Evolutionary conservation across 129 eudicot species (phyloP), one percentile per base, ranked within the genome.

Genomic region (Escallonia herrerae): DNA sequence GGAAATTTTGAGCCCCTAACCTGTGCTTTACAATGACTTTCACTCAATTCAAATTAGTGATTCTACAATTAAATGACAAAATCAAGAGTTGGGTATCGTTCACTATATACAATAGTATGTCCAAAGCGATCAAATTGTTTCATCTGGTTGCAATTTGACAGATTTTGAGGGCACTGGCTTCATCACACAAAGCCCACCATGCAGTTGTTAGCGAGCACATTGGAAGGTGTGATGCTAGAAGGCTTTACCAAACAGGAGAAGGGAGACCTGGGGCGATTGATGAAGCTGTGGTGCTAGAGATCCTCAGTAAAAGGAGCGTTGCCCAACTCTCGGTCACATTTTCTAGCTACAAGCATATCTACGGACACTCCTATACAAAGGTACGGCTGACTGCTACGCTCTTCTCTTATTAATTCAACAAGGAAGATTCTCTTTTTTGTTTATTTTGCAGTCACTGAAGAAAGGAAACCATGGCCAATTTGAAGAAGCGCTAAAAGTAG

Each of bases 161-260:
- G 59, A 65, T 65, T 46, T 60, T 89, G 75, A 84, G 74, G 79
- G 96, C 94, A 64, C 78, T 89, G 73, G 75, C 81, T 65, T 89
- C 96, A 66, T 89, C 96, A 58, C 96, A 89, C 67, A 89, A 83
- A 66, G 89, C 96, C n/a, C 90, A 83, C 67, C 66, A 77, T 68
- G 85, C 73, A 40, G 87, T 73, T 49, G 68, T 76, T 8, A 89
- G 94, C 79, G 82, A 85, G 50, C 85, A 85, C 73, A 89, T 85
- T 52, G 95, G 87, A 48, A 89, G 83, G 60, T 77, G 90, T 64
- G 96, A 89, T 72, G 96, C 96, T n/a, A 86, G 68, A 51, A 83
- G 96, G 77, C 82, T 89, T 39, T 83, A 69, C 9, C 85, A 81
- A 82, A 83, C 89, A 54, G 90, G 96, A 40, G 87, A 85, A 71